Evolutionary conservation across 495 filamentous ascomycete species (phyloP).

Genomic region (Patellaria atrata): DNA sequence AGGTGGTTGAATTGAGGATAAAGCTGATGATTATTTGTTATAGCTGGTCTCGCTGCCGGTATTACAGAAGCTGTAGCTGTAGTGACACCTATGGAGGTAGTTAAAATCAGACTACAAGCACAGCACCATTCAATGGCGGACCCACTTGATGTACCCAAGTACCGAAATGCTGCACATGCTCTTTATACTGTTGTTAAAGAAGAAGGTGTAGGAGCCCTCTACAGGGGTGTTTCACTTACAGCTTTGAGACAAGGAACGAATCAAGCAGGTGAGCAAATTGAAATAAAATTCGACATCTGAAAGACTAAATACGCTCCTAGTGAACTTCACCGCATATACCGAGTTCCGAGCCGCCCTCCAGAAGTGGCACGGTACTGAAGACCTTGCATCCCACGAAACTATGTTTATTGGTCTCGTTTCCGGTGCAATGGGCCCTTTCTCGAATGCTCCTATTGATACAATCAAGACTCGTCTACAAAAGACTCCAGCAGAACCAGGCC

Average conservation of each 20-base stretch:
- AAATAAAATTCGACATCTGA: too few species aligned
- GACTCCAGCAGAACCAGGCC: constrained; percentile 66
- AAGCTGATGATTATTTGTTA: not conserved
- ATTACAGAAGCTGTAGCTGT: constrained; percentile 92
- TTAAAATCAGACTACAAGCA: constrained; percentile 95
- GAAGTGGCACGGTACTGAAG: constrained; percentile 40
- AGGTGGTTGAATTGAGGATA: not conserved
- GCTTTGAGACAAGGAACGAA: constrained; percentile 90
- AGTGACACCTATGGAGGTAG: constrained; percentile 96
- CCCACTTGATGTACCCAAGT: constrained; percentile 81
- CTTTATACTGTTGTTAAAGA: constrained; percentile 83
- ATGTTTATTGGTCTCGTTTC: constrained; percentile 79
- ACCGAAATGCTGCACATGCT: constrained; percentile 94
- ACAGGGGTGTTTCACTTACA: constrained; percentile 85
- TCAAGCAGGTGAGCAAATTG: constrained; percentile 54
- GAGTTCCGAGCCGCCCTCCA: constrained; percentile 75
- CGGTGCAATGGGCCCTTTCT: constrained; percentile 88
- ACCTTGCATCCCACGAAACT: constrained; percentile 78
- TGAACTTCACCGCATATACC: constrained; percentile 97
- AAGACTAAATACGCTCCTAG: too few species aligned
- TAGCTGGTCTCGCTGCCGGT: constrained; percentile 80
- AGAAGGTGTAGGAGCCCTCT: constrained; percentile 75
- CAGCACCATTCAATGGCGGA: constrained; percentile 94
- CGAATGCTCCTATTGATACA: constrained; percentile 95
- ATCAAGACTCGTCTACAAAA: constrained; percentile 97